Percentiles rank a stretch among this genome's conserved stretches.
phyloP scores from a whole-genome alignment of 768 basidiomycete species.

The Leccinum longicurvipes region DNA sequence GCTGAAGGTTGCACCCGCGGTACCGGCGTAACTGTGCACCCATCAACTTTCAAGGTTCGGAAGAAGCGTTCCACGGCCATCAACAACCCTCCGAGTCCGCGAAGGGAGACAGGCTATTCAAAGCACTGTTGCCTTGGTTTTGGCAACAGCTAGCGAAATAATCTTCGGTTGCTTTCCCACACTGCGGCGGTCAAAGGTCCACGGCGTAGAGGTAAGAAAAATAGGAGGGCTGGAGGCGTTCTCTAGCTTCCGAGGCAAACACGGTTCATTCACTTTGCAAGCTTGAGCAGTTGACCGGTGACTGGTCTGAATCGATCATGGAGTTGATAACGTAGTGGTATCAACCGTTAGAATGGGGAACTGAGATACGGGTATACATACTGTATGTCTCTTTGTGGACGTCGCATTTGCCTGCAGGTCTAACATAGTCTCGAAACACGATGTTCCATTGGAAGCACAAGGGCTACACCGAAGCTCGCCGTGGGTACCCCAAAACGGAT shows the following conservation, averaged over 20 bases:
- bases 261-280: neutral
- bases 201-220: neutral
- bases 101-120: neutral
- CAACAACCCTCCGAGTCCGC: neutral
- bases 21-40: neutral
- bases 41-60: neutral
- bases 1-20: no score
- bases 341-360: neutral
- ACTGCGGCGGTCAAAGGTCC: neutral
- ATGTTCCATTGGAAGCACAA: neutral
- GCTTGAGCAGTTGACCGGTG: neutral
- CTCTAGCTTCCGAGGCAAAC: neutral
- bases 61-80: neutral
- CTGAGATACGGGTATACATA: neutral
- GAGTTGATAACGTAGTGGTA: neutral
- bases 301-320: constrained; percentile 4
- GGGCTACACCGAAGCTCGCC: neutral
- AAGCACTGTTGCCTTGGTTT: neutral
- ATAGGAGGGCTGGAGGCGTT: neutral
- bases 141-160: neutral
- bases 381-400: neutral
- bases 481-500: neutral
- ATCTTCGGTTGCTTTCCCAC: neutral
- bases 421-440: neutral
- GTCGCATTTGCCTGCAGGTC: neutral